Evolutionary conservation across 805 yeast genomes (phyloP), one percentile per base, ranked within the genome.

Genomic region (Yamadazyma philogaea): DNA sequence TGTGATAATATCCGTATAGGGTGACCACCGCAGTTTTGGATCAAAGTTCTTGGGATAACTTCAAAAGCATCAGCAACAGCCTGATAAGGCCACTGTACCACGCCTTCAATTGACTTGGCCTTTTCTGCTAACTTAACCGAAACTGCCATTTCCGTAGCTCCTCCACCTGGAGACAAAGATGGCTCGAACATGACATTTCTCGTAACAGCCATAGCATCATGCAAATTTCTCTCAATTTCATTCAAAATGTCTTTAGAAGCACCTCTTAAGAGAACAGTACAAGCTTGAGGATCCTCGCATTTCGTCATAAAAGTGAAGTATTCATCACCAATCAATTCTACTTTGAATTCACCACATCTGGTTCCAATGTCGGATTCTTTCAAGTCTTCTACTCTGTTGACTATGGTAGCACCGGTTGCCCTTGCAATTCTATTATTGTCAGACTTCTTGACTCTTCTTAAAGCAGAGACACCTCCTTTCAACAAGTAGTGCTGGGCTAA

Each of bases 141-240:
- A 30, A 93, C 89, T 2, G 98, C 98, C 98, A 93, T 93, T 70
- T 93, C 99, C 21, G 97, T 91, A 40, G 99, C 99, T 56, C 99
- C 99, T 47, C 99, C 99, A 56, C 99, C 99, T 38, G 99, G 99
- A 2, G 96, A 78, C 59, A 93, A 77, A 32, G 90, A 80, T 40
- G 99, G 99, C 63, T 91, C 96, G 54, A 91, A 82, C 75, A 88
- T 77, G 27, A 93, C 96, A 60, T 93, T 93, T 64, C 96, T 81
- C 15, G 98, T 82, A 35, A 93, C 99, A 3, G 96, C 91, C 95
- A 93, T 86, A 34, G 99, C 99, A 66, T 93, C 99, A 61, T 93
- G 97, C 60, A 93, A 75, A 63, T 93, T 93, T 62, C 99, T 82
- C 60, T 93, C 99, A 57, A 93, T 81, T 74, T 93, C 99, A 66